These are phyloP conservation scores for Malus sylvestris DNA, from an alignment of 306 rosid genomes.

Conservation along the genomic window DNA sequence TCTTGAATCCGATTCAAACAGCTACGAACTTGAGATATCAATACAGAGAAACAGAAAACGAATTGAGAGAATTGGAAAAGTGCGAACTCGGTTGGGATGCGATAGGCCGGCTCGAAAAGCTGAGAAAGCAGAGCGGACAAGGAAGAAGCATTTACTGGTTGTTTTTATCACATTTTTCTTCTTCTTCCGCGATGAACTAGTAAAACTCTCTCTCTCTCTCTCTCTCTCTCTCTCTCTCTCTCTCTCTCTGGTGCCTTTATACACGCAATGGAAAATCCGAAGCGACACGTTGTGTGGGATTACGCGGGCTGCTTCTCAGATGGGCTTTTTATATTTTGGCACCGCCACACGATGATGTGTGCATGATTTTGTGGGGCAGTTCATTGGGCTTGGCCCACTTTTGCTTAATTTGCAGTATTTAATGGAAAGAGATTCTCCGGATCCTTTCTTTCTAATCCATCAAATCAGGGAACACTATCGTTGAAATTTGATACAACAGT, in stretches of 20 bases:
- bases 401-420: background rate
- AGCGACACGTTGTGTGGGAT: slow-evolving; percentile 21
- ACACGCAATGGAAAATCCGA: slow-evolving; percentile 9
- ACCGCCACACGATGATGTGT: slow-evolving; percentile 21
- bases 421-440: too few relatives aligned
- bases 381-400: slow-evolving; percentile 51
- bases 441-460: rapidly evolving
- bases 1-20: slow-evolving; percentile 16
- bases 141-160: slow-evolving; percentile 24
- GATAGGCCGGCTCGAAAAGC: slow-evolving; percentile 24
- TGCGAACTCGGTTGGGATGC: slow-evolving; percentile 12
- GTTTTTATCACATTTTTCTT: slow-evolving; percentile 2
- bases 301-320: slow-evolving; percentile 25
- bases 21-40: background rate
- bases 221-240: background rate
- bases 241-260: background rate
- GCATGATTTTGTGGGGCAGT: slow-evolving; percentile 57
- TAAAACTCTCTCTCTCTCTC: background rate
- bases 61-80: background rate
- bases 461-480: rapidly evolving
- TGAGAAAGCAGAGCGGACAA: slow-evolving; percentile 36
- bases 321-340: slow-evolving; percentile 29
- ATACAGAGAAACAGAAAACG: background rate
- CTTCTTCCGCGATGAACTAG: background rate
- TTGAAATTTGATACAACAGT: too few relatives aligned